These are phyloP conservation scores for Diaporthe citri DNA, from an alignment of 2,329 filamentous ascomycete genomes.

Conservation along the genomic window DNA sequence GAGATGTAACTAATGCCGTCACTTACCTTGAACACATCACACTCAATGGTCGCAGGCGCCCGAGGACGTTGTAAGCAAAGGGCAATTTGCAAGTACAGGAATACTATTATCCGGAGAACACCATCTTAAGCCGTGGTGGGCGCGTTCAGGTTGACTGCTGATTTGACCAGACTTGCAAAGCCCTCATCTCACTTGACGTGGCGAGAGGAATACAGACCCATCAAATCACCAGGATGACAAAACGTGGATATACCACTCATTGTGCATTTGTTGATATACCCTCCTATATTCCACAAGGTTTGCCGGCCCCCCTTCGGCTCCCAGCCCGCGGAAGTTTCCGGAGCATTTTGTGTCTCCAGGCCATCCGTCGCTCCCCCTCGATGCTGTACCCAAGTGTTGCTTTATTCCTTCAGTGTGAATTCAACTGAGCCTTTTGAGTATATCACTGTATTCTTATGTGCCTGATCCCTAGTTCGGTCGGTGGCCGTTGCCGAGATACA, in stretches of 20 bases:
- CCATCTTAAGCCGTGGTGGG: too few relatives aligned
- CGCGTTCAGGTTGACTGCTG: too few relatives aligned
- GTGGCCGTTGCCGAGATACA: background rate
- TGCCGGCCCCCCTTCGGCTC: background rate
- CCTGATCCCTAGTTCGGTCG: background rate
- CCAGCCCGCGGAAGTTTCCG: background rate
- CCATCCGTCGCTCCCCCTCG: too few relatives aligned
- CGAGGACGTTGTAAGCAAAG: too few relatives aligned
- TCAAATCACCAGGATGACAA: background rate
- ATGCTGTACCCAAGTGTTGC: background rate
- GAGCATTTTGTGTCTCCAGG: background rate
- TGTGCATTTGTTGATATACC: background rate
- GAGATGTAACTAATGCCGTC: too few relatives aligned
- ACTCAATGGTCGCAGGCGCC: too few relatives aligned
- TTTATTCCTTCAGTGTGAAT: background rate
- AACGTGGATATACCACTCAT: background rate
- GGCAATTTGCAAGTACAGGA: too few relatives aligned
- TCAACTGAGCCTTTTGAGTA: background rate
- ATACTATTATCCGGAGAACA: too few relatives aligned
- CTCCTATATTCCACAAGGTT: background rate
- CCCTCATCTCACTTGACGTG: too few relatives aligned
- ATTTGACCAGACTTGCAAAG: too few relatives aligned
- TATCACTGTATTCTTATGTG: constrained; percentile 2
- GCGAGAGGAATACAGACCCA: too few relatives aligned
- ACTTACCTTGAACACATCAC: too few relatives aligned